These are phyloP conservation scores for Ambrosia hybrid DNA, from an alignment of 140 eudicot species.

Conservation along the genomic window DNA sequence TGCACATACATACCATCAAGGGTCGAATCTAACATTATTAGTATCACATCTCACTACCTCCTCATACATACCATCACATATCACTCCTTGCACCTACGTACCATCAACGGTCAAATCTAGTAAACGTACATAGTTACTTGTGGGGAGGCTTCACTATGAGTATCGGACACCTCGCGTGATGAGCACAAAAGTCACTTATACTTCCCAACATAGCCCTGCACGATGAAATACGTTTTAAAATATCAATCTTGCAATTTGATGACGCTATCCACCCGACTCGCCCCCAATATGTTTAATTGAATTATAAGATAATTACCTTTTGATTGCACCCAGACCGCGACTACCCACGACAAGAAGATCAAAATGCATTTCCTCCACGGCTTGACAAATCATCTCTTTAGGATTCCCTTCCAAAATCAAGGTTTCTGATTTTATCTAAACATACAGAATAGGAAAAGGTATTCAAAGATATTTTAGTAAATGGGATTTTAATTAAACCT, in stretches of 20 bases:
- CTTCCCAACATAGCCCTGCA: conserved; percentile 55
- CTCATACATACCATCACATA: background rate
- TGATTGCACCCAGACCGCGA: conserved; percentile 64
- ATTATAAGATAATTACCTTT: conserved; percentile 34
- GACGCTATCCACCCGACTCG: background rate
- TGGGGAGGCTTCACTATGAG: conserved; percentile 64
- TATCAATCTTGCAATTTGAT: too few species aligned
- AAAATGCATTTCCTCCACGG: conserved; percentile 47
- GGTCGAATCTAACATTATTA: too few species aligned
- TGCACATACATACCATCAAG: too few species aligned
- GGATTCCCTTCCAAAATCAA: conserved; percentile 56
- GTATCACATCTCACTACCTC: too few species aligned
- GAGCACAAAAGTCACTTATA: conserved; percentile 65
- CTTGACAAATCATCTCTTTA: conserved; percentile 55
- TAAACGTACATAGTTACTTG: conserved; percentile 23
- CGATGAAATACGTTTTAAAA: too few species aligned
- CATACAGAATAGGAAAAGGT: background rate
- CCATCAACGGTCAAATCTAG: background rate
- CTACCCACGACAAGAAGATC: conserved; percentile 64
- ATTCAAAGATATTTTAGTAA: background rate
- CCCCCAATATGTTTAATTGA: background rate
- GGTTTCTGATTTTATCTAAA: conserved; percentile 53
- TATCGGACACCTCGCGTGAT: conserved; percentile 66
- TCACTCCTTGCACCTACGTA: background rate
- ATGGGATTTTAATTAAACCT: too few species aligned